Conservation (phyloP, 192 early-diverging fungal genomes). For the Coemansia sp. region DNA sequence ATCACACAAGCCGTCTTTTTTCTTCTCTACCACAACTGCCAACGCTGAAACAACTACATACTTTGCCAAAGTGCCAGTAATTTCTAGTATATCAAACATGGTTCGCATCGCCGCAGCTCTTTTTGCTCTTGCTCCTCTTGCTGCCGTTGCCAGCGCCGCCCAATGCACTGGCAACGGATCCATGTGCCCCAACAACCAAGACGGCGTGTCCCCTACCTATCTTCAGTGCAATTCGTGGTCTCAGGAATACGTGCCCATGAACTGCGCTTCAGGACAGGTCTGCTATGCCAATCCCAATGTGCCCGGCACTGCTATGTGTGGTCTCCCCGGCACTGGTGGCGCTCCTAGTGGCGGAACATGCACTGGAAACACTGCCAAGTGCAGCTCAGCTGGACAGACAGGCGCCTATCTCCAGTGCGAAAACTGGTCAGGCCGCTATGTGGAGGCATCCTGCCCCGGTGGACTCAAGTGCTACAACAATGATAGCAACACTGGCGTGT, state of each 20-base stretch:
- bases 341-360: slow-evolving; percentile 28
- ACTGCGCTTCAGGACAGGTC: slow-evolving; percentile 46
- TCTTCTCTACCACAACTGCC: background rate
- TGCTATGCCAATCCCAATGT: slow-evolving; percentile 55
- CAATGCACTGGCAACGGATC: slow-evolving; percentile 49
- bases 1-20: slow-evolving; percentile 2
- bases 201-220: slow-evolving; percentile 52
- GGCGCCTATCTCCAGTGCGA: slow-evolving; percentile 42
- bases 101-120: slow-evolving; percentile 32
- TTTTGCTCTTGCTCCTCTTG: slow-evolving; percentile 23
- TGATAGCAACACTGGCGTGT: slow-evolving; percentile 25
- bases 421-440: slow-evolving; percentile 50
- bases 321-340: slow-evolving; percentile 43
- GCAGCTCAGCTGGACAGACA: slow-evolving; percentile 28
- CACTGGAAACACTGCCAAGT: slow-evolving; percentile 50
- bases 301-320: slow-evolving; percentile 45
- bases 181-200: slow-evolving; percentile 48
- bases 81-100: slow-evolving; percentile 19
- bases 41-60: background rate
- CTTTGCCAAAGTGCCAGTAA: background rate
- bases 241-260: slow-evolving; percentile 24
- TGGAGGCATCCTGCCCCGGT: slow-evolving; percentile 30
- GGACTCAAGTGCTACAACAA: slow-evolving; percentile 53
- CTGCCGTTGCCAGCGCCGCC: slow-evolving; percentile 22
- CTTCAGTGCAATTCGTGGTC: slow-evolving; percentile 53